A percentile compares a stretch with the other conserved stretches of the same genome.
These are phyloP conservation scores for Plenodomus biglobosus DNA, from an alignment of 2,329 filamentous ascomycete species.

Conservation along the genomic window DNA sequence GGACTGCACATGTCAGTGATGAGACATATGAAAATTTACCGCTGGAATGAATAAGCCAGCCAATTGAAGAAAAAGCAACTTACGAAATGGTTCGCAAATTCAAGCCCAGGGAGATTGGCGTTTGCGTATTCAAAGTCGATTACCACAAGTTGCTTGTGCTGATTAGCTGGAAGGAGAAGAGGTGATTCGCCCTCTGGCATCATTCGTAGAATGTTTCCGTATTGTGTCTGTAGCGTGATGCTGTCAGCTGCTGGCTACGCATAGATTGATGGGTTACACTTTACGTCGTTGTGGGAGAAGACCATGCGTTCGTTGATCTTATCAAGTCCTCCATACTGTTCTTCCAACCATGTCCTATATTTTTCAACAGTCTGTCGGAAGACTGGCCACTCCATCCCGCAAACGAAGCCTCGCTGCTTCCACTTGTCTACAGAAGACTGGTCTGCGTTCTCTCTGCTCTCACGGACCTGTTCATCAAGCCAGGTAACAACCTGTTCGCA, in stretches of 20 bases:
- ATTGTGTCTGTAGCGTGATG: constrained; percentile 73
- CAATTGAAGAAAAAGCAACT: constrained; percentile 27
- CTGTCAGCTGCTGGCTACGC: constrained; percentile 9
- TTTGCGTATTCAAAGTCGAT: constrained; percentile 98
- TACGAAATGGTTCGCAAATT: constrained; percentile 97
- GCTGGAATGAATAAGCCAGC: neutral
- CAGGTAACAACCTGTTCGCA: constrained; percentile 62
- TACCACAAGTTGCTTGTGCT: constrained; percentile 93
- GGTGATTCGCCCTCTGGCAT: constrained; percentile 74
- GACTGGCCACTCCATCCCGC: constrained; percentile 77
- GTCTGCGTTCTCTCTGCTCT: constrained; percentile 32
- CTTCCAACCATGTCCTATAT: constrained; percentile 74
- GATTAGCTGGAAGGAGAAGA: constrained; percentile 82
- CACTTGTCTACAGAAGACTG: constrained; percentile 55
- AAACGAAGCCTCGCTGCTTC: constrained; percentile 74
- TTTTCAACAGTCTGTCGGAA: constrained; percentile 75
- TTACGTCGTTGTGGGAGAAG: constrained; percentile 96
- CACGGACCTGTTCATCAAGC: constrained; percentile 63
- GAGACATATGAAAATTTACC: neutral
- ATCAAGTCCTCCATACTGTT: constrained; percentile 67
- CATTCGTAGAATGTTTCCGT: constrained; percentile 90
- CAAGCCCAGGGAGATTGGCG: constrained; percentile 80
- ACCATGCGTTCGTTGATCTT: constrained; percentile 74
- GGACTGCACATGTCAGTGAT: constrained; percentile 50
- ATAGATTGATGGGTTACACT: constrained; percentile 34